Percentiles rank a stretch among this genome's conserved stretches.
phyloP scores from a whole-genome alignment of 805 yeast genomes.

The Danielia oregonensis region DNA sequence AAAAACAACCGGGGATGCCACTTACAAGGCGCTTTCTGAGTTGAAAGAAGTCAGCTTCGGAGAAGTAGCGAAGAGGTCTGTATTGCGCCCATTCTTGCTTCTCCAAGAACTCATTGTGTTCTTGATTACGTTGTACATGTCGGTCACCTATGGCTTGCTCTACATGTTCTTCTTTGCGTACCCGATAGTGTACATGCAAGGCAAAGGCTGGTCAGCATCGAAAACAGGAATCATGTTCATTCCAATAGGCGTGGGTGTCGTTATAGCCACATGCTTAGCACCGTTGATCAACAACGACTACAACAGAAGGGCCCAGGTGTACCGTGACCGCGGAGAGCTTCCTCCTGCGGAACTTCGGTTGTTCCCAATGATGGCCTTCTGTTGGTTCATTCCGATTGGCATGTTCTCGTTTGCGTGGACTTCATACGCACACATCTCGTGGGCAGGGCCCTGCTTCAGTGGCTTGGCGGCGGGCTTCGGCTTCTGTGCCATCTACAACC shows the following conservation, averaged over 20 bases:
- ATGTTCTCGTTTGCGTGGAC: conserved; percentile 55
- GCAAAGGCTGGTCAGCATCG: conserved; percentile 53
- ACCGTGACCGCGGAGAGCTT: conserved; percentile 42
- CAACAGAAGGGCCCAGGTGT: conserved; percentile 43
- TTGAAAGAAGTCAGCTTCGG: conserved; percentile 38
- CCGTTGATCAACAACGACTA: conserved; percentile 48
- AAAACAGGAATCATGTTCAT: conserved; percentile 58
- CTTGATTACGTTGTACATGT: conserved; percentile 55
- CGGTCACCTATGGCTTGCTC: conserved; percentile 53
- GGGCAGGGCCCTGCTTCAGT: conserved; percentile 57
- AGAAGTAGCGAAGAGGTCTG: conserved; percentile 43
- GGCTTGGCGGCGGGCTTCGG: conserved; percentile 56
- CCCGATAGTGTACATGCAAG: conserved; percentile 56
- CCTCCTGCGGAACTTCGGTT: conserved; percentile 55
- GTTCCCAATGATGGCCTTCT: conserved; percentile 55
- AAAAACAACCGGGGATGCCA: conserved; percentile 47
- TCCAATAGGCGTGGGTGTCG: conserved; percentile 54
- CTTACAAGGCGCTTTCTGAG: conserved; percentile 48
- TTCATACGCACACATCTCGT: conserved; percentile 42
- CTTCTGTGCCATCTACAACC: conserved; percentile 51
- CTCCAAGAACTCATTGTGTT: conserved; percentile 52
- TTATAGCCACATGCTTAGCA: conserved; percentile 36
- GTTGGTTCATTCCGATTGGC: conserved; percentile 56
- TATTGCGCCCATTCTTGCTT: conserved; percentile 50
- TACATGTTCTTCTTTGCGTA: conserved; percentile 64